A percentile compares a stretch with the other conserved stretches of the same genome.
phyloP scores from a whole-genome alignment of 148 eudicot genomes.

The Fagopyrum homotropicum region DNA sequence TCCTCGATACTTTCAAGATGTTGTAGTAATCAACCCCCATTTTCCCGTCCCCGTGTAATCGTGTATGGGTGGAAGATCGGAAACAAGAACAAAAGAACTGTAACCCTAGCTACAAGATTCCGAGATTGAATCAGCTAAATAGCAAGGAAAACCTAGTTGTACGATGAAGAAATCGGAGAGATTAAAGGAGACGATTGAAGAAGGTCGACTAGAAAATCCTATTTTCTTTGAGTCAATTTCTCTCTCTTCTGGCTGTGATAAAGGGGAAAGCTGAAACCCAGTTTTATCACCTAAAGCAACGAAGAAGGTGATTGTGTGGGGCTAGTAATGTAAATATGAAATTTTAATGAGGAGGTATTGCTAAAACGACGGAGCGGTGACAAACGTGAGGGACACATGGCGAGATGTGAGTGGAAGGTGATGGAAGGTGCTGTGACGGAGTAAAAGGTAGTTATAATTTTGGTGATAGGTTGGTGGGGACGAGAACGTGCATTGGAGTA shows the following conservation, averaged over 20 bases:
- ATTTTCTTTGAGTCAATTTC: background rate
- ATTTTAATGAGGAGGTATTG: background rate
- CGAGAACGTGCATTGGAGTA: conserved; percentile 50
- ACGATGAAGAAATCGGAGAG: conserved; percentile 1
- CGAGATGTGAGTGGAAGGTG: conserved; percentile 1
- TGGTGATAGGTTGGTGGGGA: conserved; percentile 12
- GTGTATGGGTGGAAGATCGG: background rate
- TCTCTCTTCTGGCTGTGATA: background rate
- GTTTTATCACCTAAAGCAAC: background rate
- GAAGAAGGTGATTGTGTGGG: conserved; percentile 1
- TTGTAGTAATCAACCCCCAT: conserved; percentile 88
- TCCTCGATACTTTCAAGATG: conserved; percentile 15
- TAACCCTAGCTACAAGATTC: background rate
- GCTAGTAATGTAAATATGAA: background rate
- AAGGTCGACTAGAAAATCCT: background rate
- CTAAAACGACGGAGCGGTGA: background rate
- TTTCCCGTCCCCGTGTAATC: background rate
- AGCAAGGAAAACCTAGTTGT: background rate
- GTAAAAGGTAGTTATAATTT: background rate
- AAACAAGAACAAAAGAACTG: background rate
- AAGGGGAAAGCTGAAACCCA: background rate
- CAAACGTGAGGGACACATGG: conserved; percentile 14
- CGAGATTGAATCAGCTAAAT: background rate
- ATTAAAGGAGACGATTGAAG: background rate
- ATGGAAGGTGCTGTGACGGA: background rate